Conservation (phyloP, 2,329 filamentous ascomycete species). For the Nemania serpens region DNA sequence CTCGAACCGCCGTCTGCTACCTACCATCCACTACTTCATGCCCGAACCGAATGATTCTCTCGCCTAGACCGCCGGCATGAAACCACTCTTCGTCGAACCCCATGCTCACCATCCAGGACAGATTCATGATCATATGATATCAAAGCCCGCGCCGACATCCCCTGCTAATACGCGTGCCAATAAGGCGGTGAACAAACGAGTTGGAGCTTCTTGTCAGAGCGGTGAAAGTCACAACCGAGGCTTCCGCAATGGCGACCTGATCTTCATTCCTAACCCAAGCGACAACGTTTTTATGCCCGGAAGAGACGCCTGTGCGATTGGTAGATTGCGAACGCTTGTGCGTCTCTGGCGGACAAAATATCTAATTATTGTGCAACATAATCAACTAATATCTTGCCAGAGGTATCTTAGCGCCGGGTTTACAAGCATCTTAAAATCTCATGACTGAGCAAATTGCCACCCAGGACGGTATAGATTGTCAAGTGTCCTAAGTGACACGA, state of each 20-base stretch:
- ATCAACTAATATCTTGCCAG: neutral
- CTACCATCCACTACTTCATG: neutral
- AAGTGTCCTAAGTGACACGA: neutral
- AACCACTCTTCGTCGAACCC: constrained; percentile 2
- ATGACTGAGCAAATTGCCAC: neutral
- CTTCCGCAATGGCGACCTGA: neutral
- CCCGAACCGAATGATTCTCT: neutral
- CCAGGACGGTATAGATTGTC: neutral
- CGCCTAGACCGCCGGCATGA: neutral
- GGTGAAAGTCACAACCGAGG: neutral
- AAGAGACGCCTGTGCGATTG: too few relatives aligned
- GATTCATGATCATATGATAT: constrained; percentile 14
- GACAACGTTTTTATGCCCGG: too few relatives aligned
- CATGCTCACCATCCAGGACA: constrained; percentile 1
- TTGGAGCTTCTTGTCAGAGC: neutral
- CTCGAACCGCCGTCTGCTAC: neutral
- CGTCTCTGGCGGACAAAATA: too few relatives aligned
- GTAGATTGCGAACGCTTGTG: too few relatives aligned
- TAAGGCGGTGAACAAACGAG: constrained; percentile 12
- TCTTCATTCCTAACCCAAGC: too few relatives aligned
- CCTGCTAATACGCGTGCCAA: neutral
- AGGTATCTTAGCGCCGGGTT: neutral
- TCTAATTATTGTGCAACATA: neutral
- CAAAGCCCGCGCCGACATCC: constrained; percentile 1
- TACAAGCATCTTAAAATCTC: neutral